phyloP scores from a whole-genome alignment of 306 rosid species.

The Quercus rubra region DNA sequence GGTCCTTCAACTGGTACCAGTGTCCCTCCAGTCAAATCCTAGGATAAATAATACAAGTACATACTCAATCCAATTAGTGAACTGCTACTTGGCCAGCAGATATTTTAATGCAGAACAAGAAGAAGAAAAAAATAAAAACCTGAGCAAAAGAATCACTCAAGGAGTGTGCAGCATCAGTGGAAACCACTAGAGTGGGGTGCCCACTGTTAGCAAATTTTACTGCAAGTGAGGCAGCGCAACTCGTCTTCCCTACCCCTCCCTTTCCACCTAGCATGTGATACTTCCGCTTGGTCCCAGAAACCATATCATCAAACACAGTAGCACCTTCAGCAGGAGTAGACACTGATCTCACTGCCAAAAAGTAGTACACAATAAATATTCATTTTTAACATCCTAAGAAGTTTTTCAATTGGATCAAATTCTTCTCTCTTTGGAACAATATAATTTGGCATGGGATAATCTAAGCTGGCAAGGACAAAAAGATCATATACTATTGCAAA shows the following conservation, averaged over 20 bases:
- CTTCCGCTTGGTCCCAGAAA: constrained; percentile 44
- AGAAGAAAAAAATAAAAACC: constrained; percentile 34
- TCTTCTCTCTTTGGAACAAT: background rate
- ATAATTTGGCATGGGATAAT: no score
- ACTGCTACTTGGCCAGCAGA: constrained; percentile 5
- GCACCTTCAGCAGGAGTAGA: constrained; percentile 47
- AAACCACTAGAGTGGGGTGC: constrained; percentile 95
- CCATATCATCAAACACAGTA: constrained; percentile 55
- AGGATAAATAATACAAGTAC: constrained; percentile 1
- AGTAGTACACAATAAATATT: background rate
- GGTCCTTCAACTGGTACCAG: constrained; percentile 94
- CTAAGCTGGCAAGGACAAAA: no score
- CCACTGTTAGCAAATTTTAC: constrained; percentile 94
- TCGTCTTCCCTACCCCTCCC: constrained; percentile 64
- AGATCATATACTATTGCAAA: no score
- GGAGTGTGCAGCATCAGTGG: constrained; percentile 98
- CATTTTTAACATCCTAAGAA: constrained; percentile 8
- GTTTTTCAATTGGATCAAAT: constrained; percentile 54
- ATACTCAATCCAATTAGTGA: background rate
- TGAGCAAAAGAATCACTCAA: constrained; percentile 99
- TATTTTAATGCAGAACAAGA: constrained; percentile 12
- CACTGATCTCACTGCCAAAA: constrained; percentile 53
- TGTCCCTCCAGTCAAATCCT: constrained; percentile 87
- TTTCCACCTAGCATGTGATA: constrained; percentile 61
- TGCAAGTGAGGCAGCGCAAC: constrained; percentile 67